These are phyloP conservation scores for Macrolepiota dolichaula DNA, from an alignment of 768 basidiomycete species.

Conservation along the genomic window DNA sequence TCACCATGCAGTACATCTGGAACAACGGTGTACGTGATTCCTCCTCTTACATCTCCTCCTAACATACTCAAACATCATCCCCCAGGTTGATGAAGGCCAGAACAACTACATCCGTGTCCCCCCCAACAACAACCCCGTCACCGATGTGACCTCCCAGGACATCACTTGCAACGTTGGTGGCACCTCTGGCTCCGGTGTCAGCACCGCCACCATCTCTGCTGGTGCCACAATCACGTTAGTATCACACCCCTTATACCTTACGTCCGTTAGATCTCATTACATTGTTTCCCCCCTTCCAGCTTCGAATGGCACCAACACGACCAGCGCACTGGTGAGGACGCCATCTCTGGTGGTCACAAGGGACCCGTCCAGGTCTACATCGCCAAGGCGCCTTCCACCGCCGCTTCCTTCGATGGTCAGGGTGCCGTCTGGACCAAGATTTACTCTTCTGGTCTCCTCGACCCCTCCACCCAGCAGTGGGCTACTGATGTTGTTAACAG, in stretches of 20 bases:
- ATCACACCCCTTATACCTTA: too few relatives aligned
- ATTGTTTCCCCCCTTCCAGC: too few relatives aligned
- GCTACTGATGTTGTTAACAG: constrained; percentile 50
- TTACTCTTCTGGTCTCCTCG: constrained; percentile 16
- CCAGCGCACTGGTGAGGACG: constrained; percentile 49
- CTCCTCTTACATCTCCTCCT: background rate
- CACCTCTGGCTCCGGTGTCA: constrained; percentile 27
- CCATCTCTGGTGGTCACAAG: constrained; percentile 49
- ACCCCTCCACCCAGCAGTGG: constrained; percentile 34
- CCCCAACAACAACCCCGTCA: constrained; percentile 54
- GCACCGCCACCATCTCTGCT: constrained; percentile 39
- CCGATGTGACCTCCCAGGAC: constrained; percentile 50
- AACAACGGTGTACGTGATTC: constrained; percentile 36
- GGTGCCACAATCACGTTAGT: constrained; percentile 38
- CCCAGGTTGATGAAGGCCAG: constrained; percentile 41
- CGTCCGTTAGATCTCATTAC: too few relatives aligned
- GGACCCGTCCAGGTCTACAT: constrained; percentile 49
- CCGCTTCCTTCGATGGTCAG: constrained; percentile 31
- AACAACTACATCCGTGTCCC: constrained; percentile 44
- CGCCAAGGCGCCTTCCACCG: constrained; percentile 41
- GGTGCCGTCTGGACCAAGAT: constrained; percentile 55
- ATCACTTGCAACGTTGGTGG: constrained; percentile 53
- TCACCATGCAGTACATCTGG: constrained; percentile 54
- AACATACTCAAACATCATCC: background rate
- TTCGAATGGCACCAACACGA: constrained; percentile 57